These are phyloP conservation scores for Gaultheria prostrata DNA, from an alignment of 148 eudicot genomes.

Conservation along the genomic window DNA sequence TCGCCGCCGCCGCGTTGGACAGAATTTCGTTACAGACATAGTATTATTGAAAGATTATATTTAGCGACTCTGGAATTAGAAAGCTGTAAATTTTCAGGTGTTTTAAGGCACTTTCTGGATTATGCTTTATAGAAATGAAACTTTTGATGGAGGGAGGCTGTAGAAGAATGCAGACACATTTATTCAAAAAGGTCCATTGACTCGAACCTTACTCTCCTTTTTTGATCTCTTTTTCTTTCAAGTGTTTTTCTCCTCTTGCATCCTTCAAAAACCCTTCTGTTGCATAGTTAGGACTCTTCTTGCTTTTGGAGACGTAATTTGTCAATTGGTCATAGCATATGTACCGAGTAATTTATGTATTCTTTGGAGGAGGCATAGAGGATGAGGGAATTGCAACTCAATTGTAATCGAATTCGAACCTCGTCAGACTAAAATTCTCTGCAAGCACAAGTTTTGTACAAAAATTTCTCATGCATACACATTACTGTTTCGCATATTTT, in stretches of 20 bases:
- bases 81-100: not conserved
- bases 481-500: not conserved
- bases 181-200: constrained; percentile 1
- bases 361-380: not conserved
- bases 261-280: not conserved
- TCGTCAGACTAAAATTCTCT: not conserved
- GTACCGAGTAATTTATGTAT: not conserved
- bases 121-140: not conserved
- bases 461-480: too few species aligned
- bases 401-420: not conserved
- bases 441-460: not conserved
- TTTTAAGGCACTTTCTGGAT: not conserved
- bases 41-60: not conserved
- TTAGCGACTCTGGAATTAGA: not conserved
- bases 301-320: not conserved
- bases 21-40: not conserved
- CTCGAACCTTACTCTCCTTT: not conserved
- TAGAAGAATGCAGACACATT: not conserved
- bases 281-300: too few species aligned
- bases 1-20: not conserved
- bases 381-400: not conserved
- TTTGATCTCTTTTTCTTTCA: not conserved
- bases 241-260: not conserved
- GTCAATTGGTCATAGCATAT: not conserved
- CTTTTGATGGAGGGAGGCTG: not conserved